phyloP scores from a whole-genome alignment of 148 eudicot species.

The Amaranthus hypochondriacus region DNA sequence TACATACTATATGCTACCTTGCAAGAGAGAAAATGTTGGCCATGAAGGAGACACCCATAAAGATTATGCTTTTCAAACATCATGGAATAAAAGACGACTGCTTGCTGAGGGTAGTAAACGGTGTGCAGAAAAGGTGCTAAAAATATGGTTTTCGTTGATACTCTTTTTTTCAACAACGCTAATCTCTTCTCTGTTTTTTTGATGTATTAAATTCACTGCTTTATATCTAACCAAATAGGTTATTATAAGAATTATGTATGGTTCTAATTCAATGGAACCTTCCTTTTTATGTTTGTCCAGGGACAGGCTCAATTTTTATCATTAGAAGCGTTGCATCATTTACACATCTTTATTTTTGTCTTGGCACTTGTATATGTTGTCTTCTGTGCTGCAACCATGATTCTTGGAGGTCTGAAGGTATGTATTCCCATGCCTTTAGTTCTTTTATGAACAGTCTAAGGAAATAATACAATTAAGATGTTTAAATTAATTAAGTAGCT shows the following conservation, averaged over 20 bases:
- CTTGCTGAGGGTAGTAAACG: conserved; percentile 34
- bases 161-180: too few relatives aligned
- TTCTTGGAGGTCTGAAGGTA: conserved; percentile 88
- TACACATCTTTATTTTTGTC: conserved; percentile 90
- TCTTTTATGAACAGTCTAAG: neutral
- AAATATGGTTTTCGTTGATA: neutral
- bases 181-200: too few relatives aligned
- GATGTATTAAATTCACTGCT: too few relatives aligned
- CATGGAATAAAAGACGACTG: conserved; percentile 45
- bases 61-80: conserved; percentile 12
- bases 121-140: conserved; percentile 38
- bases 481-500: neutral
- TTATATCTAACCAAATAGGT: too few relatives aligned
- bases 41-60: conserved; percentile 15
- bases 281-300: conserved; percentile 31
- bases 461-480: neutral
- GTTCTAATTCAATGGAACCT: neutral
- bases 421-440: neutral
- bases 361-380: conserved; percentile 78
- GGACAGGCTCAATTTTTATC: conserved; percentile 74
- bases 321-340: conserved; percentile 85
- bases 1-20: conserved; percentile 70
- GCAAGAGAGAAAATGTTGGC: conserved; percentile 33
- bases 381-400: conserved; percentile 76
- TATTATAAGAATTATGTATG: too few relatives aligned